Percentiles rank a stretch among this genome's conserved stretches.
These are phyloP conservation scores for Xylaria sp. DNA, from an alignment of 2,329 filamentous ascomycete species.

Conservation along the genomic window DNA sequence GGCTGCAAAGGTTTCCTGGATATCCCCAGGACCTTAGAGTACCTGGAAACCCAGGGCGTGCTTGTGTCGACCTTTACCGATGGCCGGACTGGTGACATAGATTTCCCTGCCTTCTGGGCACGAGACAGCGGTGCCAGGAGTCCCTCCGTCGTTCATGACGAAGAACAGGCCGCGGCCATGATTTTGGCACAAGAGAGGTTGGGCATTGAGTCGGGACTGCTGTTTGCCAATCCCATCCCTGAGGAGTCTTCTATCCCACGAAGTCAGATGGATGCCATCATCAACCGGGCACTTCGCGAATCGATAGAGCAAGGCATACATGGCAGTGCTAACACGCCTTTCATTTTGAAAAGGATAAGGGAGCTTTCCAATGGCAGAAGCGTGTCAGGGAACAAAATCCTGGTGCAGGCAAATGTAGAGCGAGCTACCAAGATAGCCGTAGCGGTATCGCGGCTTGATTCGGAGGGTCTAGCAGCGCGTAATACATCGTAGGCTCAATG, in stretches of 20 bases:
- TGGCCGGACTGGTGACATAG: conserved; percentile 69
- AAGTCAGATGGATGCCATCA: conserved; percentile 68
- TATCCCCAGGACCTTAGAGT: conserved; percentile 84
- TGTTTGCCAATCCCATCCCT: conserved; percentile 90
- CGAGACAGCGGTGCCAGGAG: conserved; percentile 83
- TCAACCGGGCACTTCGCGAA: conserved; percentile 68
- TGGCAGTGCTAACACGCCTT: conserved; percentile 83
- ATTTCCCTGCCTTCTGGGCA: conserved; percentile 93
- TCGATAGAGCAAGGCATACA: conserved; percentile 65
- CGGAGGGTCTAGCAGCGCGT: conserved; percentile 28
- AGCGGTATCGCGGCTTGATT: conserved; percentile 52
- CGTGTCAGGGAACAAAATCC: conserved; percentile 71
- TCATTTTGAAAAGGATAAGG: conserved; percentile 76
- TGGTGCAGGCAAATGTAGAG: conserved; percentile 57
- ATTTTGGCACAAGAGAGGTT: conserved; percentile 77
- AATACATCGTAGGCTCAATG: conserved; percentile 36
- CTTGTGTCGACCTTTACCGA: conserved; percentile 89
- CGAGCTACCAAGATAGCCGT: conserved; percentile 58
- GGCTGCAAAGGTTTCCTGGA: conserved; percentile 97
- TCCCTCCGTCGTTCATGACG: conserved; percentile 72
- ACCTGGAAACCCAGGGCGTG: conserved; percentile 72
- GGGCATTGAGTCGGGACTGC: conserved; percentile 74
- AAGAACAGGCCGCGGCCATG: conserved; percentile 85
- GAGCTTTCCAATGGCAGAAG: conserved; percentile 74
- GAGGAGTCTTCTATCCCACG: conserved; percentile 69